phyloP scores from a whole-genome alignment of 2,329 filamentous ascomycete genomes.

The Neofusicoccum laricinum region DNA sequence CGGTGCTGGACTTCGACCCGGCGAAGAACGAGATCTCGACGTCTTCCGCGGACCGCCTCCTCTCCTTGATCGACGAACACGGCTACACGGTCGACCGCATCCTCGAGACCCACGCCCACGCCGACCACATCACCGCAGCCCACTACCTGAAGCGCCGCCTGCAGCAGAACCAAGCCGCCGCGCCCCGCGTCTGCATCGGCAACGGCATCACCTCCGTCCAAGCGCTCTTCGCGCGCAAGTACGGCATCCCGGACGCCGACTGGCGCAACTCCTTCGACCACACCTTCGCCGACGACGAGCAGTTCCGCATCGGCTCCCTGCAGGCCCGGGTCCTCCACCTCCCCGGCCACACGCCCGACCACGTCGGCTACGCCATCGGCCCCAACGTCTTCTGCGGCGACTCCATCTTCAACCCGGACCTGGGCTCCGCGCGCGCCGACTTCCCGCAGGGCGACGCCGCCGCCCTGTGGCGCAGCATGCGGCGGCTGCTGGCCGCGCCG shows the following conservation, averaged over 20 bases:
- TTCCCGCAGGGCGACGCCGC: constrained; percentile 35
- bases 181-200: constrained; percentile 54
- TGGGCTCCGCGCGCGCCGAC: constrained; percentile 34
- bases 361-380: constrained; percentile 58
- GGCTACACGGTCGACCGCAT: constrained; percentile 52
- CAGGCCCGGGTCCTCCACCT: constrained; percentile 51
- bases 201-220: constrained; percentile 54
- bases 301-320: constrained; percentile 51
- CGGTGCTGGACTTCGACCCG: constrained; percentile 58
- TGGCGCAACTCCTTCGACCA: constrained; percentile 50
- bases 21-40: constrained; percentile 47
- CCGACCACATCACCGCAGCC: constrained; percentile 60
- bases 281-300: constrained; percentile 54
- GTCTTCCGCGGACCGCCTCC: constrained; percentile 50
- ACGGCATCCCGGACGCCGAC: constrained; percentile 46
- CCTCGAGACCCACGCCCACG: constrained; percentile 62
- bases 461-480: neutral
- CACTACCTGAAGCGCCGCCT: constrained; percentile 45
- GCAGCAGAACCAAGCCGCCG: constrained; percentile 40
- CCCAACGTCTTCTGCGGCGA: constrained; percentile 37
- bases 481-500: constrained; percentile 22
- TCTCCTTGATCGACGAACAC: constrained; percentile 43
- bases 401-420: constrained; percentile 34
- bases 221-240: constrained; percentile 47
- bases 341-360: constrained; percentile 61